A percentile compares a stretch with the other conserved stretches of the same genome.
phyloP scores from a whole-genome alignment of 1,284 basidiomycete species.

The Irpex sp. region DNA sequence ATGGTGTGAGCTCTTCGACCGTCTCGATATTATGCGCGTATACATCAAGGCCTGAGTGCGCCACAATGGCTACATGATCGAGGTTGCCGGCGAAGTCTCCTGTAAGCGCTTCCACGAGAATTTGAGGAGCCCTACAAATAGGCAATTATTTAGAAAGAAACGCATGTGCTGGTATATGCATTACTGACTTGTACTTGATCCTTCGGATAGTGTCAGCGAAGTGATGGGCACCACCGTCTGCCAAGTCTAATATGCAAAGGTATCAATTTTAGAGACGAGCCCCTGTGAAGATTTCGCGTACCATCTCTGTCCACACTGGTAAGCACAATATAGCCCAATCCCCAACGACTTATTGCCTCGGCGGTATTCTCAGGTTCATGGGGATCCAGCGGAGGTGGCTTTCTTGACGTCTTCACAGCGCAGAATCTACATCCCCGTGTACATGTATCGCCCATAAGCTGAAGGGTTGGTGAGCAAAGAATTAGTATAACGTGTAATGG shows the following conservation, averaged over 20 bases:
- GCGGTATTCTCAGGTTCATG: slow-evolving; percentile 99
- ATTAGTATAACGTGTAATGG: neutral
- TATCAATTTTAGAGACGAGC: slow-evolving; percentile 5
- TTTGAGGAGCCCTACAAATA: slow-evolving; percentile 76
- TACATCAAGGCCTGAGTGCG: slow-evolving; percentile 92
- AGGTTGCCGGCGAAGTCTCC: slow-evolving; percentile 89
- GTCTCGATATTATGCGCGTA: slow-evolving; percentile 99
- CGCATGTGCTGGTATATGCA: neutral
- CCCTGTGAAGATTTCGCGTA: slow-evolving; percentile 31
- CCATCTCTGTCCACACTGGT: slow-evolving; percentile 98
- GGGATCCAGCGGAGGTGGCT: slow-evolving; percentile 89
- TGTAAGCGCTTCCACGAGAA: slow-evolving; percentile 95
- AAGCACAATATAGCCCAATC: slow-evolving; percentile 96
- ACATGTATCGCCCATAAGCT: slow-evolving; percentile 99
- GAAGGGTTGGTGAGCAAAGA: neutral
- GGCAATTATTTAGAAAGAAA: neutral
- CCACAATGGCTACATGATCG: slow-evolving; percentile 78
- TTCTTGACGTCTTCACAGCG: slow-evolving; percentile 90
- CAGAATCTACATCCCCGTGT: slow-evolving; percentile 98
- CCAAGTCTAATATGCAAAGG: slow-evolving; percentile 59
- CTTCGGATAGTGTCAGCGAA: slow-evolving; percentile 94
- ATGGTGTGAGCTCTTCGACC: slow-evolving; percentile 89
- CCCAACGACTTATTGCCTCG: slow-evolving; percentile 98
- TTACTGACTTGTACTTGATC: slow-evolving; percentile 87
- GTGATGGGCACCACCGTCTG: slow-evolving; percentile 90